Evolutionary conservation across 164 flowering plant species (phyloP).

Genomic region (Aristolochia fimbriata): DNA sequence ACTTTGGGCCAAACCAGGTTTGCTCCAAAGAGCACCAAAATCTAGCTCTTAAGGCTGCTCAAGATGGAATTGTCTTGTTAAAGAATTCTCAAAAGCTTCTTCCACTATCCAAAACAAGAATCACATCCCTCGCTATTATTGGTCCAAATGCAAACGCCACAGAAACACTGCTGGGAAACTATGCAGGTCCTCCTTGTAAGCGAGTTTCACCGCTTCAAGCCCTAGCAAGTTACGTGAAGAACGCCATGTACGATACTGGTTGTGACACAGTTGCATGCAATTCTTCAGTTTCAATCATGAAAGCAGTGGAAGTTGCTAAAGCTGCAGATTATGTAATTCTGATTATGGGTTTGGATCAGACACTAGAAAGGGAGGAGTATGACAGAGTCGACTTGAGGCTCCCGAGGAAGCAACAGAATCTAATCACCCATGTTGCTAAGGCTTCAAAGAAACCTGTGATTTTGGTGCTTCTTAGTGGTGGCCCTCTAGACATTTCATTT

Average conservation of each 20-base stretch:
- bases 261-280: constrained; percentile 45
- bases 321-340: constrained; percentile 51
- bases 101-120: constrained; percentile 35
- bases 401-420: constrained; percentile 59
- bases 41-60: constrained; percentile 65
- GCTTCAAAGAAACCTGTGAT: constrained; percentile 63
- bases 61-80: constrained; percentile 50
- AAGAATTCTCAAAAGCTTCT: constrained; percentile 50
- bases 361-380: constrained; percentile 46
- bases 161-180: constrained; percentile 50
- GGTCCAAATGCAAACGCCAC: constrained; percentile 66
- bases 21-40: constrained; percentile 40
- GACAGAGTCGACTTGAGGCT: constrained; percentile 52
- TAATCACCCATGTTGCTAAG: constrained; percentile 39
- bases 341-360: constrained; percentile 72
- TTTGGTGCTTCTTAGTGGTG: constrained; percentile 61
- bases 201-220: constrained; percentile 38
- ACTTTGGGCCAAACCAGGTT: constrained; percentile 28
- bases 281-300: constrained; percentile 20
- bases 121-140: constrained; percentile 44
- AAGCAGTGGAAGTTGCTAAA: constrained; percentile 51
- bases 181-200: constrained; percentile 58
- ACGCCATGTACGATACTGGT: constrained; percentile 29
- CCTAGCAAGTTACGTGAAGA: constrained; percentile 27
- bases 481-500: constrained; percentile 70